Evolutionary conservation across 495 filamentous ascomycete species (phyloP).

Genomic region (Penicillium antarcticum): DNA sequence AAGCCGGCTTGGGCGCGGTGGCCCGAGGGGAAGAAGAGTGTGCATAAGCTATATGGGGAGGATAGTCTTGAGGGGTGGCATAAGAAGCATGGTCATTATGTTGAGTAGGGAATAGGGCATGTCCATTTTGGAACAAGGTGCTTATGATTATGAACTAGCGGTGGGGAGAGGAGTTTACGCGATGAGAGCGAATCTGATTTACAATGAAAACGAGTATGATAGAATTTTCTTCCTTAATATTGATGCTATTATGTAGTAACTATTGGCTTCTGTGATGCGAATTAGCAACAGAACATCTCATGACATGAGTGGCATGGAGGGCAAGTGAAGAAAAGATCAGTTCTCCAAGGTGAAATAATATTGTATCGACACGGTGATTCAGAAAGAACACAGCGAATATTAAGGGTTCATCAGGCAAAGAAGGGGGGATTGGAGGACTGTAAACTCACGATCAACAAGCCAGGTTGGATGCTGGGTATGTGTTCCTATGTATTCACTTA

Average conservation of each 20-base stretch:
- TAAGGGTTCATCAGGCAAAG: conserved; percentile 63
- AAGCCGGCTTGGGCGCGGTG: conserved; percentile 52
- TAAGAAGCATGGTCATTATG: conserved; percentile 41
- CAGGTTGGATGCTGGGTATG: background rate
- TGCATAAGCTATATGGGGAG: conserved; percentile 38
- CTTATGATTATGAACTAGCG: background rate
- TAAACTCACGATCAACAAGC: conserved; percentile 25
- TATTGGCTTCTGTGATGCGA: conserved; percentile 10
- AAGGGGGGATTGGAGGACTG: background rate
- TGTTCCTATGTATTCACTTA: conserved; percentile 25
- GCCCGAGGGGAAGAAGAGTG: conserved; percentile 49
- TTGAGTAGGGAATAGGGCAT: conserved; percentile 12
- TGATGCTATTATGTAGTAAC: background rate
- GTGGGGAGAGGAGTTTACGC: no score
- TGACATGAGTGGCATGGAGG: conserved; percentile 15
- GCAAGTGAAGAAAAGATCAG: conserved; percentile 54
- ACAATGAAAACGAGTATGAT: background rate
- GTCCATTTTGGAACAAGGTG: background rate
- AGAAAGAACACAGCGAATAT: conserved; percentile 79
- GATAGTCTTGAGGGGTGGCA: conserved; percentile 54
- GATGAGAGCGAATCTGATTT: background rate
- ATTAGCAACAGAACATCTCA: conserved; percentile 19
- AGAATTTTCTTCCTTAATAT: conserved; percentile 6
- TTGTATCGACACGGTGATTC: conserved; percentile 72
- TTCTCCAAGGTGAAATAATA: conserved; percentile 88